phyloP scores from a whole-genome alignment of 257 asterid genomes.

The Nicotiana undulata region DNA sequence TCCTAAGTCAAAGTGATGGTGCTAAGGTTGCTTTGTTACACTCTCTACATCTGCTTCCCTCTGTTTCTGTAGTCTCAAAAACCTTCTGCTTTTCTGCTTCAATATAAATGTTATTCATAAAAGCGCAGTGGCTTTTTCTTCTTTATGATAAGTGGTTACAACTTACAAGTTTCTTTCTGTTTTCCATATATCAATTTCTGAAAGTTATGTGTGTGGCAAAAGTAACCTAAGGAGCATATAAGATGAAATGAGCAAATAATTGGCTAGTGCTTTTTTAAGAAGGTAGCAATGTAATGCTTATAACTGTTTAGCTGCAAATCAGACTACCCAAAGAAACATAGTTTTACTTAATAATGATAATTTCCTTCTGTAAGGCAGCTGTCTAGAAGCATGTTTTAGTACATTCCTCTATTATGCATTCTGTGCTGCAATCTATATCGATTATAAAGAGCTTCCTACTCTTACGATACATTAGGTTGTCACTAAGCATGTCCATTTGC shows the following conservation, averaged over 20 bases:
- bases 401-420: background rate
- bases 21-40: background rate
- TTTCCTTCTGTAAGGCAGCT: background rate
- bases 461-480: background rate
- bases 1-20: background rate
- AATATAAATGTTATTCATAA: background rate
- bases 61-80: background rate
- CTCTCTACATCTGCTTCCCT: background rate
- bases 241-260: no score
- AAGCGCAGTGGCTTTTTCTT: background rate
- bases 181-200: background rate
- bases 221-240: no score
- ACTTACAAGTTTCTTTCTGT: background rate
- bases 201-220: background rate
- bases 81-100: background rate
- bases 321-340: no score
- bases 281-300: no score
- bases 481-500: slow-evolving; percentile 4
- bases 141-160: background rate
- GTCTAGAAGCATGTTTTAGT: background rate
- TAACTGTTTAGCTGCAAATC: no score
- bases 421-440: background rate
- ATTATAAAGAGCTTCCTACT: background rate
- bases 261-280: no score
- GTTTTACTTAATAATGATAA: background rate